A percentile compares a stretch with the other conserved stretches of the same genome.
Evolutionary conservation across 2,329 filamentous ascomycete species (phyloP).

Genomic region (Penicillium sp.): DNA sequence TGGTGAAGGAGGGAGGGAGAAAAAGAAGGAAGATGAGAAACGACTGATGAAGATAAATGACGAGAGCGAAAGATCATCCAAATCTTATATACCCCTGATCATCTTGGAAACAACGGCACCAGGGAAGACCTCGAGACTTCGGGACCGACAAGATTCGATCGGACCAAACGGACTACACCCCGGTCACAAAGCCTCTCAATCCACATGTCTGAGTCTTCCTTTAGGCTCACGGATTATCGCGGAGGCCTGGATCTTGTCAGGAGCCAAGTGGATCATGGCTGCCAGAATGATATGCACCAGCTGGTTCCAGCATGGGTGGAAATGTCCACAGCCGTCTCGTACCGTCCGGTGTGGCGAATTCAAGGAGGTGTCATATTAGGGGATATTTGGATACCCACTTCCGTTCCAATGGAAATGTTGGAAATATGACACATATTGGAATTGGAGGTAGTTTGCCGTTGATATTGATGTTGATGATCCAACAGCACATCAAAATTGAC

Average conservation of each 20-base stretch:
- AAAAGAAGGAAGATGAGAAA: conserved; percentile 1
- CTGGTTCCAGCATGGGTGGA: conserved; percentile 15
- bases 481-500: not conserved
- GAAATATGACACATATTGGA: not conserved
- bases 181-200: conserved; percentile 17
- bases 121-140: not conserved
- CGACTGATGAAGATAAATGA: conserved; percentile 20
- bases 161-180: conserved; percentile 13
- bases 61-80: conserved; percentile 23
- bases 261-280: conserved; percentile 14
- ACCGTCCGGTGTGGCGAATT: conserved; percentile 13
- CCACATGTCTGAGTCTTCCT: conserved; percentile 19
- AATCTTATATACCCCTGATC: conserved; percentile 35
- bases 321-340: conserved; percentile 4
- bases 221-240: conserved; percentile 16
- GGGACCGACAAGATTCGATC: not conserved
- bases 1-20: conserved; percentile 19
- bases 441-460: not conserved
- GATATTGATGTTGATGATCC: not conserved
- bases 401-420: not conserved
- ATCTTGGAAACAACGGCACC: not conserved
- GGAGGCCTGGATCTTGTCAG: conserved; percentile 13
- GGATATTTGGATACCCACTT: conserved; percentile 11
- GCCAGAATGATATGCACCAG: conserved; percentile 8
- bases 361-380: conserved; percentile 14